These are phyloP conservation scores for Cryphonectria japonica DNA, from an alignment of 2,329 filamentous ascomycete genomes.

Conservation along the genomic window DNA sequence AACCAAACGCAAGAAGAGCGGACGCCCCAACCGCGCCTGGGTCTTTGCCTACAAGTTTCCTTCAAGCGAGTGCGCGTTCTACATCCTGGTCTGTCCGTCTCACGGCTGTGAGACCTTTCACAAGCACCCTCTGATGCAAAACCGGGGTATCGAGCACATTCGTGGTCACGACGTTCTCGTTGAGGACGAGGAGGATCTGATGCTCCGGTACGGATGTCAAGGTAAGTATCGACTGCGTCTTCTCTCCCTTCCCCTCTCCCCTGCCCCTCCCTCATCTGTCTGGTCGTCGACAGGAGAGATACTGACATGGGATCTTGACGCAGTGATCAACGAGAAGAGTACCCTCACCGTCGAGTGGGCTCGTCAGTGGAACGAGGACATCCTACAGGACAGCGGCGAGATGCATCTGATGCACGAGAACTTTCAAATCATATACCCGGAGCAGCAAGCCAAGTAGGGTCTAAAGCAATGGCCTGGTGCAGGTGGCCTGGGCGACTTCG, in stretches of 20 bases:
- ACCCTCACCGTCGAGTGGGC: not conserved
- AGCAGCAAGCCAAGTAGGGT: not conserved
- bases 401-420: not conserved
- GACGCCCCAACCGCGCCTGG: constrained; percentile 5
- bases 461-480: not conserved
- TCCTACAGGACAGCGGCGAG: not conserved
- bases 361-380: constrained; percentile 2
- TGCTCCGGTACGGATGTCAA: not conserved
- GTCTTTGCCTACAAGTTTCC: constrained; percentile 5
- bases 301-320: not conserved
- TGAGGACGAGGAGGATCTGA: not conserved
- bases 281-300: not conserved
- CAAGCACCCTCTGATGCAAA: not conserved
- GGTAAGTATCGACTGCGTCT: not conserved
- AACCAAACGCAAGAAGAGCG: not conserved
- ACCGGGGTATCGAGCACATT: not conserved
- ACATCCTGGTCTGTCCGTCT: not conserved
- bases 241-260: too few species aligned
- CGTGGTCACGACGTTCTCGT: not conserved
- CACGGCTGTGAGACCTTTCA: not conserved
- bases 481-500: not conserved
- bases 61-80: not conserved
- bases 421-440: not conserved
- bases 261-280: not conserved
- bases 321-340: constrained; percentile 1